Base-by-base conservation (phyloP, 495 filamentous ascomycete species). In the Ascodesmis nigricans region DNA sequence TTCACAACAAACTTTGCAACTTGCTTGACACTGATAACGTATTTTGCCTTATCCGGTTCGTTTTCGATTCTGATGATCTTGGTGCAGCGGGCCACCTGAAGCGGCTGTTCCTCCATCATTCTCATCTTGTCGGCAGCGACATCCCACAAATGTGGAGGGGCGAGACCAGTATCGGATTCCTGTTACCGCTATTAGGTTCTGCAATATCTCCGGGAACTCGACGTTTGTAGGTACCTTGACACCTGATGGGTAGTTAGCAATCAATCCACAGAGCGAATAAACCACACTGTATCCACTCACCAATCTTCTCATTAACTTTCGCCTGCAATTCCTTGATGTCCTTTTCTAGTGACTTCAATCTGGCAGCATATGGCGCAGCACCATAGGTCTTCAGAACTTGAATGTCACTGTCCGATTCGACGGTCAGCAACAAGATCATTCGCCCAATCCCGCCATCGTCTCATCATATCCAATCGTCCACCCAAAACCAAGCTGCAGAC, bases 1-100 rank as follows among this genome's bases (percentile, higher is more conserved):
- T 95, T 91, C 50, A 97, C 87, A 29, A 97, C 87, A 49, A 97
- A 97, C 59, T 97, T 97, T 53, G 87, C 87, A 42, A 97, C 95
- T 55, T 97, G 87, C 61, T 97, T 97, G 45, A 97, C 87, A 58
- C 95, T 97, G 67, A 97, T 97, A 51, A 97, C 83, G 64, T 97
- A 97, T 73, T 95, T 95, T 69, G 76, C 87, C 69, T 97, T 97
- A 46, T 91, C 80, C 20, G 74, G 60, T 60, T 97, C 83, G 60
- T 91, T 87, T 54, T 91, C 87, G 57, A 91, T 82, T 38, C 78
- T 72, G 41, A 97, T 97, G 55, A 97, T 97, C 66, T 97, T 97
- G 32, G 87, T 97, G 64, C 87, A 97, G 44, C 87, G 69, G 44
- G 87, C 90, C 23, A 97, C 87, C 60, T 97, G 87, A 44, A 97